Evolutionary conservation across 139 green algal species (phyloP), one percentile per base, ranked within the genome.

Genomic region (Yamagishiella unicocca): DNA sequence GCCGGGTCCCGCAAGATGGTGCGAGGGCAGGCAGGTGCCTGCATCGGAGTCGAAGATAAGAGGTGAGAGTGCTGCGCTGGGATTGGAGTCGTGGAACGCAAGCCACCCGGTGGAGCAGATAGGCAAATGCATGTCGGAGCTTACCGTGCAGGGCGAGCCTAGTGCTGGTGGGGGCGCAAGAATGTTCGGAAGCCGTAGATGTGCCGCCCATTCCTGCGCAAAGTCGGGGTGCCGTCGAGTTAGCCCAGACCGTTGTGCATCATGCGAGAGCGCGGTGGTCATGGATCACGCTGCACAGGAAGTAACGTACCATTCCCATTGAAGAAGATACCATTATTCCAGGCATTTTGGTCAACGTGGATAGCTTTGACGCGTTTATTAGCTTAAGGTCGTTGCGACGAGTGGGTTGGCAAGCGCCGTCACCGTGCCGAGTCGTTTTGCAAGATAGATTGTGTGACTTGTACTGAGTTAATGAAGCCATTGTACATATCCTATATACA

Each of bases 181-280:
- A 29, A 81, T 31, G 29, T 45, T 45, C 3, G 43, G 73, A 21
- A 50, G 40, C 8, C 43, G 5, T 10, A 81, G 46, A 29, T 81
- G 73, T 8, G 40, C 73, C 2, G 45, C 73, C 73, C 73, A 81
- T 25, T 64, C 73, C 73, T 81, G 73, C 73, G 43, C 35, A 38
- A 2, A 12, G 8, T 37, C 40, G 42, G 40, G 72, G 61, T 58
- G 17, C 50, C 12, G 50, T 17, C 14, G 50, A 58, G 50, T 17
- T 58, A 17, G n/a, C n/a, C n/a, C n/a, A n/a, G n/a, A n/a, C 17
- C 50, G 17, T 58, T 58, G 17, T 58, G 50, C 50, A 58, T 17
- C 61, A 70, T 70, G 61, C 25, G 2, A 70, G 27, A 14, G 9
- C 27, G 27, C 9, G 6, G 61, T n/a, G 25, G 9, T 35, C 22